Percentiles rank a stretch among this genome's conserved stretches.
Evolutionary conservation across 495 filamentous ascomycete species (phyloP).

Genomic region (Trichoderma asperelloides): DNA sequence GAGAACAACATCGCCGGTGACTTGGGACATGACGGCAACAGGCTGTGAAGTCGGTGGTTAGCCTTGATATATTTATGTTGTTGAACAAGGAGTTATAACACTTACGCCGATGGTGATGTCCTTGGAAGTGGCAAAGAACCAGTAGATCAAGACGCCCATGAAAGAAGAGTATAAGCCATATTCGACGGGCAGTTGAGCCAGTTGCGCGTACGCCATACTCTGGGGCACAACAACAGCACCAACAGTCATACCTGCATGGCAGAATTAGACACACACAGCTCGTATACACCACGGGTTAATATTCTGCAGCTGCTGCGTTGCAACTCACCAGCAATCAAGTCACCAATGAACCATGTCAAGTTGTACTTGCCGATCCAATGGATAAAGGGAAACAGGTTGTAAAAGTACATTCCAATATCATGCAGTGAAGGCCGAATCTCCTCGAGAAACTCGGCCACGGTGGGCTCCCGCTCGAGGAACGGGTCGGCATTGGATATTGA

Average conservation of each 20-base stretch:
- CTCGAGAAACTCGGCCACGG: slow-evolving; percentile 54
- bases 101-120: slow-evolving; percentile 61
- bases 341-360: slow-evolving; percentile 25
- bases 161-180: slow-evolving; percentile 61
- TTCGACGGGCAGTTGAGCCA: slow-evolving; percentile 47
- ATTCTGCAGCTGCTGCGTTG: no score
- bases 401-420: slow-evolving; percentile 44
- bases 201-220: slow-evolving; percentile 55
- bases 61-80: background rate
- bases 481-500: slow-evolving; percentile 19
- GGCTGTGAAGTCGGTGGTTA: slow-evolving; percentile 43
- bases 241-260: slow-evolving; percentile 21
- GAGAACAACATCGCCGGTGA: slow-evolving; percentile 68
- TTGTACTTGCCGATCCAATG: slow-evolving; percentile 28
- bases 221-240: slow-evolving; percentile 49
- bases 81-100: slow-evolving; percentile 12
- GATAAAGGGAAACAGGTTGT: slow-evolving; percentile 18
- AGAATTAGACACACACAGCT: background rate
- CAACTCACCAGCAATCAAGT: slow-evolving; percentile 21
- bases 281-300: background rate
- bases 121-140: slow-evolving; percentile 60
- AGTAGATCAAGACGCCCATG: slow-evolving; percentile 57
- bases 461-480: slow-evolving; percentile 70
- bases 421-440: slow-evolving; percentile 42
- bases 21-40: slow-evolving; percentile 88